A percentile compares a stretch with the other conserved stretches of the same genome.
Conservation (phyloP, 192 early-diverging fungal genomes). For the Funneliformis mosseae region DNA sequence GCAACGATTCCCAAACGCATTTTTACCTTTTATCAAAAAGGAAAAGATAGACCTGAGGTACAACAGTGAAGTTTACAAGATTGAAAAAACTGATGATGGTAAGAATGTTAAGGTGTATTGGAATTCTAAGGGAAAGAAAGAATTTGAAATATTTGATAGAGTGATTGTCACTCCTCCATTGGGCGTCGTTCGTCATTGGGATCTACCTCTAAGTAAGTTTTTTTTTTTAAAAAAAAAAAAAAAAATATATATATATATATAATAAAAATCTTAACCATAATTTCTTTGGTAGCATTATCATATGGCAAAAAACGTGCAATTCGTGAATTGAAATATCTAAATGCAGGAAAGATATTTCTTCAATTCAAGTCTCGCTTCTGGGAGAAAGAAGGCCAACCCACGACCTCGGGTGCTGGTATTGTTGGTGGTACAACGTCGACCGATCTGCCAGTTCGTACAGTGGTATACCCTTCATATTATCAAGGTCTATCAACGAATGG, state of each 20-base stretch:
- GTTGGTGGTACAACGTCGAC: conserved; percentile 34
- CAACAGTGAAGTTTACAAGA: conserved; percentile 31
- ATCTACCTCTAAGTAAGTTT: conserved; percentile 35
- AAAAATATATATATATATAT: too few relatives aligned
- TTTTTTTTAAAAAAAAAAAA: too few relatives aligned
- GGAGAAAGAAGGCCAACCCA: conserved; percentile 14
- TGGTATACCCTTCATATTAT: conserved; percentile 36
- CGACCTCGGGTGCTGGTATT: conserved; percentile 5
- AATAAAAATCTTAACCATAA: too few relatives aligned
- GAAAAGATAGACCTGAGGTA: conserved; percentile 25
- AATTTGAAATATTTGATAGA: conserved; percentile 31
- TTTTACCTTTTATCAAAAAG: conserved; percentile 30
- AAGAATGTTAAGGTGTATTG: conserved; percentile 36
- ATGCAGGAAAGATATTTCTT: conserved; percentile 33
- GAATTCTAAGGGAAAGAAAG: conserved; percentile 26
- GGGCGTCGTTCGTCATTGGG: conserved; percentile 38
- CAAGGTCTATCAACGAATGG: conserved; percentile 23
- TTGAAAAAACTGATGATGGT: conserved; percentile 12
- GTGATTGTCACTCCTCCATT: conserved; percentile 40
- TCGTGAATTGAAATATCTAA: conserved; percentile 18
- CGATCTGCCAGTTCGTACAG: conserved; percentile 21
- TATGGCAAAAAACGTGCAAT: conserved; percentile 28
- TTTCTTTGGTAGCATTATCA: conserved; percentile 8
- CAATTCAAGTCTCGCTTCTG: conserved; percentile 39
- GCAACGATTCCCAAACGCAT: conserved; percentile 38